A percentile compares a stretch with the other conserved stretches of the same genome.
phyloP scores from a whole-genome alignment of 495 filamentous ascomycete genomes.

The Lophium mytilinum region DNA sequence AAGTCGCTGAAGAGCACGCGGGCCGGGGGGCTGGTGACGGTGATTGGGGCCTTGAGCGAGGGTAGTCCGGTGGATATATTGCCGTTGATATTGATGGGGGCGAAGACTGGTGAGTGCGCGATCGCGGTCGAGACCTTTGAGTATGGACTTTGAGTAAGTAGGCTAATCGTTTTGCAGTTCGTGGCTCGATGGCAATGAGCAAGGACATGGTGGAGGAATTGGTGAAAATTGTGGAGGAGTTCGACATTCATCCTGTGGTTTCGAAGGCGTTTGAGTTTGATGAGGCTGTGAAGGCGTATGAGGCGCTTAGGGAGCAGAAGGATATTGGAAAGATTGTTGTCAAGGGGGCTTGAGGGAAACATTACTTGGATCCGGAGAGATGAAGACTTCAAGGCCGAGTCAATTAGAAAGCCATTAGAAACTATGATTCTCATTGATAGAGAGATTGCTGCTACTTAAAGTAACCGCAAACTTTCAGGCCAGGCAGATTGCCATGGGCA shows the following conservation, averaged over 20 bases:
- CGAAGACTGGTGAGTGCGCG: constrained; percentile 3
- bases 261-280: constrained; percentile 8
- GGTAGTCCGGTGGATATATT: background rate
- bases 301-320: constrained; percentile 3
- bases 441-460: too few relatives aligned
- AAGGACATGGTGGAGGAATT: constrained; percentile 1
- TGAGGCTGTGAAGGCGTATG: constrained; percentile 3
- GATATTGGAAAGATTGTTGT: constrained; percentile 12
- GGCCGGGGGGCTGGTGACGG: constrained; percentile 2
- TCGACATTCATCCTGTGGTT: constrained; percentile 8
- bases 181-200: background rate
- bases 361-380: too few relatives aligned
- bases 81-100: constrained; percentile 1
- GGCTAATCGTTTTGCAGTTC: background rate
- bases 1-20: constrained; percentile 1
- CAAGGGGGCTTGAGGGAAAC: background rate
- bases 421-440: too few relatives aligned
- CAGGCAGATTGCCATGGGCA: too few relatives aligned
- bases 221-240: constrained; percentile 1
- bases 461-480: too few relatives aligned
- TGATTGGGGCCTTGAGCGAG: constrained; percentile 8
- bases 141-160: background rate
- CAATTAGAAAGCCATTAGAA: too few relatives aligned
- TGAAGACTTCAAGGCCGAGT: too few relatives aligned
- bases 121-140: background rate